phyloP scores from a whole-genome alignment of 345 rosid genomes.

The Noccaea caerulescens region DNA sequence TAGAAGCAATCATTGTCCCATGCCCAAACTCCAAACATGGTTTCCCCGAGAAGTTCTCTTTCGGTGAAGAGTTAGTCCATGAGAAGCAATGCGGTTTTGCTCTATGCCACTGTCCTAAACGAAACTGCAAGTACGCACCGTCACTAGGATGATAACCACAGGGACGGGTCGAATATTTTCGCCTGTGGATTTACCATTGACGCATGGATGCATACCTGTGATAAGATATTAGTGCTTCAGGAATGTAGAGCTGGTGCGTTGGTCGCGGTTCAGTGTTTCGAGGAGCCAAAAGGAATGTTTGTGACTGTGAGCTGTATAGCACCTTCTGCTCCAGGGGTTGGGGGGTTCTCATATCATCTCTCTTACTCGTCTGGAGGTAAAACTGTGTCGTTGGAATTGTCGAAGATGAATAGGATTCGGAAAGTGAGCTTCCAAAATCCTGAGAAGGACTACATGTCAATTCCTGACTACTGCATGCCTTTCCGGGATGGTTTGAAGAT shows the following conservation, averaged over 20 bases:
- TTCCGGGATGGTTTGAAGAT: not conserved
- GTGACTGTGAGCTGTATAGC: constrained; percentile 34
- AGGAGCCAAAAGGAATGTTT: constrained; percentile 20
- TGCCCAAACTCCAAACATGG: constrained; percentile 6
- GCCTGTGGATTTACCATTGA: not conserved
- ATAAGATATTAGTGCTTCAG: not conserved
- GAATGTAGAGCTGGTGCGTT: constrained; percentile 4
- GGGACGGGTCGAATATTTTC: not conserved
- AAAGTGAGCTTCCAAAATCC: not conserved
- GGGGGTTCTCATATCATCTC: not conserved
- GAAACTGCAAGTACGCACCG: not conserved
- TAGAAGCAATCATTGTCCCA: not conserved
- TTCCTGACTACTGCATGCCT: not conserved
- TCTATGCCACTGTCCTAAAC: not conserved
- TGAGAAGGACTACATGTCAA: not conserved
- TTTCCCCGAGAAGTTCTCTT: not conserved
- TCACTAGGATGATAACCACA: constrained; percentile 4
- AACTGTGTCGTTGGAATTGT: not conserved
- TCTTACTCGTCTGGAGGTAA: not conserved
- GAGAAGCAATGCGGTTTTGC: not conserved
- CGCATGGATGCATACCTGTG: not conserved
- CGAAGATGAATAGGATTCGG: not conserved
- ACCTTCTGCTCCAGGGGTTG: not conserved
- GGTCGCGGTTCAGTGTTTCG: constrained; percentile 32
- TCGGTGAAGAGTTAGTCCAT: not conserved